Conservation (phyloP, 2,329 filamentous ascomycete genomes). For the Colletotrichum shisoi region DNA sequence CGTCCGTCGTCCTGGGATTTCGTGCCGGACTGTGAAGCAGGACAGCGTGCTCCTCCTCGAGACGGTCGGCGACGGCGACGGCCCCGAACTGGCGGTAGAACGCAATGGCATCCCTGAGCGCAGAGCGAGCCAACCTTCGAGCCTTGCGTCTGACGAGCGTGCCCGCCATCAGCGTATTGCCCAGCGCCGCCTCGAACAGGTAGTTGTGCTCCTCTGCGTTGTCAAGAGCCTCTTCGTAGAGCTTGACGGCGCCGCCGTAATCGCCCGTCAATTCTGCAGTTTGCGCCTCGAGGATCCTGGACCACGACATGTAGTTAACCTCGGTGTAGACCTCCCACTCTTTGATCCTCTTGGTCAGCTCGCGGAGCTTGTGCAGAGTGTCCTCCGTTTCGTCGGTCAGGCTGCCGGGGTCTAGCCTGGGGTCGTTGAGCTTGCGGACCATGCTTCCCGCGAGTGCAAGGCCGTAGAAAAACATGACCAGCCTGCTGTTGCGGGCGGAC, state of each 20-base stretch:
- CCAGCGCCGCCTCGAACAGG: conserved; percentile 74
- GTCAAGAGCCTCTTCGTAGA: conserved; percentile 76
- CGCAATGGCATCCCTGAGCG: conserved; percentile 71
- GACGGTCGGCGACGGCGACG: conserved; percentile 70
- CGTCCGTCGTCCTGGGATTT: conserved; percentile 67
- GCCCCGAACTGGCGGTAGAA: conserved; percentile 75
- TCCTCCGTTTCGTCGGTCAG: conserved; percentile 55
- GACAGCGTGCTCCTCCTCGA: conserved; percentile 73
- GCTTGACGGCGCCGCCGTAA: conserved; percentile 65
- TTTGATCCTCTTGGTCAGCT: conserved; percentile 67
- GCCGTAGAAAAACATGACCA: conserved; percentile 68
- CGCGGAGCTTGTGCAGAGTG: conserved; percentile 62
- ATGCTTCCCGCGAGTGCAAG: conserved; percentile 63
- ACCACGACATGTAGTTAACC: conserved; percentile 76
- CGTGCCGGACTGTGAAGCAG: conserved; percentile 69
- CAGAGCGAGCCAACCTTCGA: conserved; percentile 72
- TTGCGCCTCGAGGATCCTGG: conserved; percentile 72
- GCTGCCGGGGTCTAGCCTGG: conserved; percentile 54
- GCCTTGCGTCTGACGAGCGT: conserved; percentile 72
- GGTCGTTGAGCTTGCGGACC: conserved; percentile 59
- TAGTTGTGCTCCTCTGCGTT: conserved; percentile 74
- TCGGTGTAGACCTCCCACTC: conserved; percentile 70
- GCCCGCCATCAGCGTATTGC: conserved; percentile 77
- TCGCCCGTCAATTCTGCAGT: conserved; percentile 68
- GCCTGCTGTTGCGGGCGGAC: conserved; percentile 66